Conservation (phyloP, 805 yeast genomes). For the Starmerella apis region DNA sequence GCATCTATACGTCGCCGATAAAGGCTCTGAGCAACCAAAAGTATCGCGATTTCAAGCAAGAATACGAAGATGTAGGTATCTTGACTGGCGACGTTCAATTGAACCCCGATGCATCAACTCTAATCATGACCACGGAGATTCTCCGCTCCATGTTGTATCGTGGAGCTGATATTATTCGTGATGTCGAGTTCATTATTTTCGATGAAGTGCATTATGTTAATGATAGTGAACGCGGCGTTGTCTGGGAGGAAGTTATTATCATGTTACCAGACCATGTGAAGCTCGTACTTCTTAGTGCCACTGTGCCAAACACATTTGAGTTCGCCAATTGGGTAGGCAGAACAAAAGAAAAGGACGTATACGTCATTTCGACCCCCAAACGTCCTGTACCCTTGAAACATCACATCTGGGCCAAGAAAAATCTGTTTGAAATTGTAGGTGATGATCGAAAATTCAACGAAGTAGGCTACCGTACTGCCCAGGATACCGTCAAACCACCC, state of each 20-base stretch:
- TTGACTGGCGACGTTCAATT: slow-evolving; percentile 97
- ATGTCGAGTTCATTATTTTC: slow-evolving; percentile 92
- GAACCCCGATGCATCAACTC: slow-evolving; percentile 89
- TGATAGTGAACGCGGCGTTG: slow-evolving; percentile 95
- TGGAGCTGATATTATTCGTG: slow-evolving; percentile 93
- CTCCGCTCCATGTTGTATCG: slow-evolving; percentile 88
- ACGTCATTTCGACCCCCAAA: slow-evolving; percentile 90
- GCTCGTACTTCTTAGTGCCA: slow-evolving; percentile 82
- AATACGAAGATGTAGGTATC: slow-evolving; percentile 80
- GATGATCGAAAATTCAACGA: slow-evolving; percentile 61
- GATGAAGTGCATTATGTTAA: slow-evolving; percentile 98
- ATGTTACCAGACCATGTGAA: slow-evolving; percentile 96
- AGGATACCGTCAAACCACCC: slow-evolving; percentile 10
- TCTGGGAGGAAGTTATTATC: slow-evolving; percentile 98
- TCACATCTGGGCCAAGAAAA: slow-evolving; percentile 69
- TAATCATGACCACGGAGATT: slow-evolving; percentile 97
- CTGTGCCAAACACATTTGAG: slow-evolving; percentile 96
- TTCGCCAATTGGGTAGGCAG: slow-evolving; percentile 99
- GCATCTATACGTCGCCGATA: slow-evolving; percentile 92
- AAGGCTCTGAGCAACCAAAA: slow-evolving; percentile 85
- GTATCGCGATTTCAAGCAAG: slow-evolving; percentile 74
- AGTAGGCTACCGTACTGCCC: slow-evolving; percentile 38
- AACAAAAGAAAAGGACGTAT: slow-evolving; percentile 89
- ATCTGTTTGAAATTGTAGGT: slow-evolving; percentile 62
- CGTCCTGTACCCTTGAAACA: slow-evolving; percentile 94